phyloP scores from a whole-genome alignment of 495 filamentous ascomycete species.

The Staphylotrichum tortipilum region DNA sequence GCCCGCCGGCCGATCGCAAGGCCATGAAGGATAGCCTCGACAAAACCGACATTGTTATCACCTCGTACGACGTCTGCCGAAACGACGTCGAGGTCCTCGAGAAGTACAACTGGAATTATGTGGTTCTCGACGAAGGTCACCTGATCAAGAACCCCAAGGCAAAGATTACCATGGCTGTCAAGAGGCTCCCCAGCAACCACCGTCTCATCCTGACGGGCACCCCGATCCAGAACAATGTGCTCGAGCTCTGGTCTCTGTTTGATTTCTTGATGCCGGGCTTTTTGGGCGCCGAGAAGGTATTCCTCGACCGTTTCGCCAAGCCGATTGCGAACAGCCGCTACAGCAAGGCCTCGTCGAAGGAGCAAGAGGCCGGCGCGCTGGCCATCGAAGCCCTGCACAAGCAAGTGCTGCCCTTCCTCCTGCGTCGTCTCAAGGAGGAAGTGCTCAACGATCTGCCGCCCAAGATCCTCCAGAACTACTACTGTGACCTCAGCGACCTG shows the following conservation, averaged over 20 bases:
- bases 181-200: conserved; percentile 80
- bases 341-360: conserved; percentile 93
- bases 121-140: conserved; percentile 94
- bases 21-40: conserved; percentile 57
- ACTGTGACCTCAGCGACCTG: conserved; percentile 94
- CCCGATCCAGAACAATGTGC: conserved; percentile 94
- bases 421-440: conserved; percentile 95
- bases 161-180: conserved; percentile 86
- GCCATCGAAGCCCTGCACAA: conserved; percentile 97
- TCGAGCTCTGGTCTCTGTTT: conserved; percentile 95
- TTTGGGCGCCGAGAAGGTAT: conserved; percentile 96
- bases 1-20: conserved; percentile 69
- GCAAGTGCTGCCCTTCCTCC: conserved; percentile 92
- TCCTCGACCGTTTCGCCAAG: conserved; percentile 93
- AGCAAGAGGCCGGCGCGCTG: conserved; percentile 92
- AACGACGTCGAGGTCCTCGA: conserved; percentile 84
- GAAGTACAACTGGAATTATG: conserved; percentile 89
- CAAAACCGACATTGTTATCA: conserved; percentile 84
- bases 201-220: conserved; percentile 93
- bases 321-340: conserved; percentile 92
- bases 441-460: conserved; percentile 92
- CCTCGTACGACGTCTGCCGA: conserved; percentile 92
- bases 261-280: conserved; percentile 99
- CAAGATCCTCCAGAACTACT: conserved; percentile 99
- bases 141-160: conserved; percentile 97